Base-by-base conservation (phyloP, 768 basidiomycete species). In the Pleurotus platypus region DNA sequence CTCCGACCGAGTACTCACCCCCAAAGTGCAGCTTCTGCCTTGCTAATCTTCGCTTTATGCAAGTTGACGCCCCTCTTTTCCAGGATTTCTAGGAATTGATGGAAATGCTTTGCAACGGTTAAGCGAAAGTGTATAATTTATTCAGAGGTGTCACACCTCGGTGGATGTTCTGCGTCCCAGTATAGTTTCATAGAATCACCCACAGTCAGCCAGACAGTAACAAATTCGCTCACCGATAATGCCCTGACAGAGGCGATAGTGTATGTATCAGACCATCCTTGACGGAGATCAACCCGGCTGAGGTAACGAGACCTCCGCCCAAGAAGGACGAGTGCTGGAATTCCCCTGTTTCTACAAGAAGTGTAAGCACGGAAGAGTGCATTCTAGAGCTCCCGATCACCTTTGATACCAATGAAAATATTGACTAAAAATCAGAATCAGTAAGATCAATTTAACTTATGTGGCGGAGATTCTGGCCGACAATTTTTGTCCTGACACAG, bases 311-410 rank as follows among this genome's bases (percentile, higher is more conserved):
- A 1, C 85, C 84, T 1, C 84, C 83, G 3, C 76, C 68, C 1
- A 79, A 69, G 59, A 85, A 82, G 0, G 84, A 84, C 0, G 85
- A 86, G 65, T 89, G 87, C 59, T 87, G 86, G 60, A 88, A 87
- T 3, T 69, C 70, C 5, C 85, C 85, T 8, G 82, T 80, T 57
- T 75, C 77, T 74, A 30, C 16, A 27, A 54, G n/a, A 11, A 24
- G 26, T 9, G 43, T 24, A 48, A 50, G 12, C 27, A 12, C 13
- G 39, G 15, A 43, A 6, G 16, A n/a, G 13, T 39, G 13, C 35
- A 54, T 22, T 9, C 42, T 4, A n/a, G 30, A 35, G 30, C 20
- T 20, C 26, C 12, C 2, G 12, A 37, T 30, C 8, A 75, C 76
- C 74, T 73, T 89, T 88, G 61, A 89, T 84, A 0, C 85, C 87